Base-by-base conservation (phyloP, 164 flowering plant species). In the Vitis amurensis region DNA sequence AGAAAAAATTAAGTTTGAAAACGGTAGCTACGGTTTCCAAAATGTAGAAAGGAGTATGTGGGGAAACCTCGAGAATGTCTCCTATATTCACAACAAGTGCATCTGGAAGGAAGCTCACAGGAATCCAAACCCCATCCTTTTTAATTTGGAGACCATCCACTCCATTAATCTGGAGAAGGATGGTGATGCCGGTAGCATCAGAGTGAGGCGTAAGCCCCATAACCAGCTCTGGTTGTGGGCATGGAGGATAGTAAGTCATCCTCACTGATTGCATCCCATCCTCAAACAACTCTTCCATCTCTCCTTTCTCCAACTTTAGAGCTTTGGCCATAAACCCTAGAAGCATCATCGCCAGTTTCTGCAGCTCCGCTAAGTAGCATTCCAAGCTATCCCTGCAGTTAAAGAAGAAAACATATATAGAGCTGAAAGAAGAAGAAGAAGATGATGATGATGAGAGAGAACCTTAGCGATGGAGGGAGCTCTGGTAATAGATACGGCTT, bases 161-260 rank as follows among this genome's bases (percentile, higher is more conserved):
- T 9, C 63, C 81, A 15, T 81, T 81, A 51, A 79, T 66, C 49
- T 83, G 82, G 53, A 78, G 65, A 1, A 85, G 81, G 47, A 85
- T 79, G 50, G 89, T 80, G 61, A 85, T 37, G 6, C 67, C 80
- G 0, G 63, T 17, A 0, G 71, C 74, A 53, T 86, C 87, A 0
- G 84, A 76, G 70, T 86, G 89, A 17, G 85, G 77, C 1, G 68
- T 52, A 0, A 86, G 17, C 0, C 89, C 89, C 9, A 79, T 16
- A 0, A 72, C 85, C 14, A 44, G 60, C 68, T 82, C 85, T 15
- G 87, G 85, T 30, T 75, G 60, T 3, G 87, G 82, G 19, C 81
- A 83, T 63, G 85, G 82, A 15, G 87, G 86, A 59, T 86, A 85
- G 73, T 76, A 78, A 4, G 67, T 78, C 76, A 80, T 65, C 76